Base-by-base conservation (phyloP, 345 rosid genomes). In the Salix exigua region DNA sequence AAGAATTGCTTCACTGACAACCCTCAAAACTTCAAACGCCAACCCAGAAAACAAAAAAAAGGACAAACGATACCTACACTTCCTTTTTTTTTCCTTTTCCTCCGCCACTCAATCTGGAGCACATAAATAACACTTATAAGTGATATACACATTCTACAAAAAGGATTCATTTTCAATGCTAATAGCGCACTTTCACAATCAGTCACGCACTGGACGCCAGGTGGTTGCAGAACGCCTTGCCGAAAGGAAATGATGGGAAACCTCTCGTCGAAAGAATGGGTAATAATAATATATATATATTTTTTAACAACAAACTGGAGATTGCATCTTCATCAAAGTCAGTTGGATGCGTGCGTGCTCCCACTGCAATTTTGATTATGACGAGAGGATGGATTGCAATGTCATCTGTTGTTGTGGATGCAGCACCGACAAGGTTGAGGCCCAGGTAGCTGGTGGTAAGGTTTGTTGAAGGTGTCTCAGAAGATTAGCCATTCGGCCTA, bases 371-470 rank as follows among this genome's bases (percentile, higher is more conserved):
- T n/a, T n/a, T n/a, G 7, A 31, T 82, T 85, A 92, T 5, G 93
- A 88, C 7, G 97, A 89, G 81, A 96, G 99, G 86, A 94, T 90
- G 70, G 99, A 82, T 79, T 96, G 99, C 82, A 96, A 83, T 1
- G 97, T 94, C 58, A 92, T 87, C 85, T 92, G 98, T 68, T 96
- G 99, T 80, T 96, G 97, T 2, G 99, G 99, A 79, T 91, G 94
- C 87, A 96, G 81, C 64, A 94, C 77, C 65, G 98, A 90, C 97
- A 92, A 90, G 40, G 98, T 92, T 19, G 96, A 90, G 55, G 97
- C 97, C 87, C 94, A 83, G 26, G 96, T 88, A n/a, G 92, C 81
- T 4, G 97, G 96, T 33, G 99, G 99, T 71, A 96, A 82, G 6
- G 98, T 94, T 84, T 90, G 95, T 84, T 92, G 97, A 67, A 96